Conservation (phyloP, 140 eudicot genomes). For the Flaveria floridana region DNA sequence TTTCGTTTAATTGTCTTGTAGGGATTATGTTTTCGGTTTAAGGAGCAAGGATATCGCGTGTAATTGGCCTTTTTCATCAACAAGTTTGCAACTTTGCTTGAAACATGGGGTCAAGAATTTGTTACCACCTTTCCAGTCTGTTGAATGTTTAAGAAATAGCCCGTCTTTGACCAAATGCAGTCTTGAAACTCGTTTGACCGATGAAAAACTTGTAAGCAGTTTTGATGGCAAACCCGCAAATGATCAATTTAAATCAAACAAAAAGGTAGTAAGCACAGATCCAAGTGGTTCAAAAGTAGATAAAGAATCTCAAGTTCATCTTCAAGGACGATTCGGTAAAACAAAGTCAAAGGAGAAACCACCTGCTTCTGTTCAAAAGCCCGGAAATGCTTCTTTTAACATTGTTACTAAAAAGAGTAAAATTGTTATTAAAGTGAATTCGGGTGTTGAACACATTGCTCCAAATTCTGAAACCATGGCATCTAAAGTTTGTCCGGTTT, state of each 20-base stretch:
- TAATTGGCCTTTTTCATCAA: constrained; percentile 82
- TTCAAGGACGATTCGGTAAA: constrained; percentile 1
- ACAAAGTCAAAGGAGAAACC: constrained; percentile 32
- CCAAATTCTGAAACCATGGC: constrained; percentile 61
- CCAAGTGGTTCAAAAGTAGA: constrained; percentile 24
- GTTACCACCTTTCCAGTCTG: constrained; percentile 81
- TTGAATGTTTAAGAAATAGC: constrained; percentile 42
- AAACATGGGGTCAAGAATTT: constrained; percentile 70
- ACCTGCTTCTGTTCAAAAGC: constrained; percentile 34
- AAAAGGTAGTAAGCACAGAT: constrained; percentile 24
- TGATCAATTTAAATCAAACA: constrained; percentile 12
- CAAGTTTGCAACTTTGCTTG: constrained; percentile 66
- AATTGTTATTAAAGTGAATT: constrained; percentile 47
- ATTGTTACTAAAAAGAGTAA: constrained; percentile 47
- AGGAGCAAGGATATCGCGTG: constrained; percentile 65
- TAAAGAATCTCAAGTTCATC: constrained; percentile 14
- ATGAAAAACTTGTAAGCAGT: constrained; percentile 35
- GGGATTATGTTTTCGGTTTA: constrained; percentile 66
- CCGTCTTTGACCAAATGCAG: constrained; percentile 30
- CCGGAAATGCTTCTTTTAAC: constrained; percentile 24
- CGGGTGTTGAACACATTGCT: constrained; percentile 37
- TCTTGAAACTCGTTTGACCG: constrained; percentile 31
- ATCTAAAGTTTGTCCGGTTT: constrained; percentile 86
- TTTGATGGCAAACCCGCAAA: constrained; percentile 28
- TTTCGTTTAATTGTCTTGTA: constrained; percentile 37